Base-by-base conservation (phyloP, 2,329 filamentous ascomycete species). In the Pseudocercospora pini-densiflorae region DNA sequence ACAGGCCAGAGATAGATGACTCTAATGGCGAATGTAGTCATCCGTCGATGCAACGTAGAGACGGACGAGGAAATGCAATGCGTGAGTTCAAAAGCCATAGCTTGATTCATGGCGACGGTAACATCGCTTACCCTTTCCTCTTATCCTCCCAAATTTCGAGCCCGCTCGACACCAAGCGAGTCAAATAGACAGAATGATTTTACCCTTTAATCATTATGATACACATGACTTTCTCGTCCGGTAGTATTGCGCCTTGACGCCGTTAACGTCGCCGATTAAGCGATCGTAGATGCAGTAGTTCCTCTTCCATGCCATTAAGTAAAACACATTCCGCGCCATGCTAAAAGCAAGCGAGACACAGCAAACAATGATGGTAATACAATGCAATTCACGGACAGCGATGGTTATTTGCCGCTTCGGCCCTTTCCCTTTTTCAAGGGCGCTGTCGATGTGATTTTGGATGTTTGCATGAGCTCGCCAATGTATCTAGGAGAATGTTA, bases 401-500 rank as follows among this genome's bases (percentile, higher is more conserved):
- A 47, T 33, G 36, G 51, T 69, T 58, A 71, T 63, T 71, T 71
- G 36, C 68, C 68, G 61, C 70, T 69, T 27, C 73, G 66, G 31
- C 70, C 72, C 74, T 85, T 88, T 33, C 62, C 58, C 69, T 79
- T 79, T 74, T 86, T 86, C 40, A 81, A 80, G 61, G 84, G 83
- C 63, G 81, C 82, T 40, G 84, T 80, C 3, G 82, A 82, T n/a
- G 82, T 84, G 74, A 89, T 84, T 75, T 88, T 88, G 73, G 83
- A 85, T 72, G 87, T 89, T 74, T 92, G 92, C 88, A 97, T 98
- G 63, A 98, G 85, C 76, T 97, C 94, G 71, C 94, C 94, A 75
- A 98, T 98, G 78, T 98, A 98, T 79, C 97, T 97, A 67, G 96
- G 62, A 3, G 74, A 4, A n/a, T 14, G 24, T 68, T 33, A 72